Evolutionary conservation across 768 basidiomycete genomes (phyloP).

Genomic region (Fibroporia radiculosa): DNA sequence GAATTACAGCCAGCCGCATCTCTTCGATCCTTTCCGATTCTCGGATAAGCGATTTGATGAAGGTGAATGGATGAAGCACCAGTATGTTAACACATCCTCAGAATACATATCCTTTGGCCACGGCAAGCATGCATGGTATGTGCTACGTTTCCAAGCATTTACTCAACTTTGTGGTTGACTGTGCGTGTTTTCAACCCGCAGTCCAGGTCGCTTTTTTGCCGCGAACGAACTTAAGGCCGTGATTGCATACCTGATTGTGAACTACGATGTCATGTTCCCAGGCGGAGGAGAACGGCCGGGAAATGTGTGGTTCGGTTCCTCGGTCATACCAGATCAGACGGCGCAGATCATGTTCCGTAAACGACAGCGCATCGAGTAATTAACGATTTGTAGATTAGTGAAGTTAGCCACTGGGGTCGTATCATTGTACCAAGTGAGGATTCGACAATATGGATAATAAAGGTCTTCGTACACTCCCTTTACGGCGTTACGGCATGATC

Average conservation of each 20-base stretch:
- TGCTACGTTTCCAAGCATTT: not conserved
- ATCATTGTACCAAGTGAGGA: too few species aligned
- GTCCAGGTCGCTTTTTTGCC: conserved; percentile 30
- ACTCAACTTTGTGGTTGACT: not conserved
- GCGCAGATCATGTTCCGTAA: conserved; percentile 19
- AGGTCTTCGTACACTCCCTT: too few species aligned
- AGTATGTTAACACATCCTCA: conserved; percentile 25
- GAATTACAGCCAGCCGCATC: conserved; percentile 14
- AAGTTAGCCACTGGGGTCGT: too few species aligned
- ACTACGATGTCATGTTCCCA: conserved; percentile 22
- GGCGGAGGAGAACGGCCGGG: conserved; percentile 14
- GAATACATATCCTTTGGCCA: conserved; percentile 22
- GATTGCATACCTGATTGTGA: conserved; percentile 24
- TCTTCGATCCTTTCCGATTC: conserved; percentile 45
- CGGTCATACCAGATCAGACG: conserved; percentile 11
- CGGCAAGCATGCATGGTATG: conserved; percentile 24
- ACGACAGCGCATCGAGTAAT: too few species aligned
- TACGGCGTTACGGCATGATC: too few species aligned
- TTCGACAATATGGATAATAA: too few species aligned
- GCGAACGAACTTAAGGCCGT: conserved; percentile 27
- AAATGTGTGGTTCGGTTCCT: conserved; percentile 11
- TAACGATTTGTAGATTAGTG: too few species aligned
- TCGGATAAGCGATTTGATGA: conserved; percentile 25
- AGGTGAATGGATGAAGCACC: conserved; percentile 26
- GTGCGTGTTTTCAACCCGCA: conserved; percentile 8